A percentile compares a stretch with the other conserved stretches of the same genome.
Evolutionary conservation across 352 stramenopile genomes (phyloP).

Genomic region (Globisporangium viniferum): DNA sequence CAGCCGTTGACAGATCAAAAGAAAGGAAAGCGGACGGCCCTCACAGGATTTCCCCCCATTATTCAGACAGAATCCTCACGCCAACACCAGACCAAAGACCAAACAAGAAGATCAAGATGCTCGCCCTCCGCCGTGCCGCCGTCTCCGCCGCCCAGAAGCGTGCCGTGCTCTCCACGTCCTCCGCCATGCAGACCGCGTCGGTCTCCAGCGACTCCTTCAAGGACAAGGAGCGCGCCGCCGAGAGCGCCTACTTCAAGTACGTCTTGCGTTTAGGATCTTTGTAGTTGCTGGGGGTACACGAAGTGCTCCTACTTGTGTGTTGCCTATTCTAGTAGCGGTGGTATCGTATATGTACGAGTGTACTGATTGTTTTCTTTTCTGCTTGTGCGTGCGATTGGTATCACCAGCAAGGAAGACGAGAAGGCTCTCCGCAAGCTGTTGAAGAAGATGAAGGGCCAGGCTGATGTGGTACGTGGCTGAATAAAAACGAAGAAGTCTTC

Average conservation of each 20-base stretch:
- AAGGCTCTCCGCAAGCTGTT: conserved; percentile 84
- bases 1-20: neutral
- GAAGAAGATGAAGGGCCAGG: conserved; percentile 85
- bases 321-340: neutral
- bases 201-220: conserved; percentile 38
- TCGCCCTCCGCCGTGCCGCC: conserved; percentile 59
- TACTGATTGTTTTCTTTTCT: neutral
- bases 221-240: conserved; percentile 78
- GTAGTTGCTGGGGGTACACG: neutral
- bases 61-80: neutral
- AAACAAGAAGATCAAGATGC: conserved; percentile 38
- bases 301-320: neutral
- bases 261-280: conserved; percentile 6
- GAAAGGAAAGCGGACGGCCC: neutral
- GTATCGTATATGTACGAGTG: neutral
- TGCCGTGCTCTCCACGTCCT: conserved; percentile 26
- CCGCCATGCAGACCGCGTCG: conserved; percentile 43
- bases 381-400: neutral
- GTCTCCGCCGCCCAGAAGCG: conserved; percentile 41
- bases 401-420: conserved; percentile 81
- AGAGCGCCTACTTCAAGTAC: conserved; percentile 86
- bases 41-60: neutral
- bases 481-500: neutral
- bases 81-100: neutral
- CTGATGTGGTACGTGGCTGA: conserved; percentile 37